Conservation (phyloP, 495 filamentous ascomycete genomes). For the Penicillium samsonianum region DNA sequence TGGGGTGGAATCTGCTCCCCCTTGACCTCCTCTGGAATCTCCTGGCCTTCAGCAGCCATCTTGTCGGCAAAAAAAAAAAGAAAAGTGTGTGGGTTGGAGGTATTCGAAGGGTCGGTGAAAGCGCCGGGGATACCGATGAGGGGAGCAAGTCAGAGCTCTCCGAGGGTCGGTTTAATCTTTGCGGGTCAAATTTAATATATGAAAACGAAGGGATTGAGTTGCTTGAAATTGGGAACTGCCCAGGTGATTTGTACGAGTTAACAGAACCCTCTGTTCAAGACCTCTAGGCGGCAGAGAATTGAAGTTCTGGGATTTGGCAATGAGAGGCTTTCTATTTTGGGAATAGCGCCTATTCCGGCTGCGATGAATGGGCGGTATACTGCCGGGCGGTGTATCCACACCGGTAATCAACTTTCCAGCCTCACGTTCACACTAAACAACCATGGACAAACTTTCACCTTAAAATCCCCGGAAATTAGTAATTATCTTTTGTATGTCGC, state of each 20-base stretch:
- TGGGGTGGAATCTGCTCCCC: conserved; percentile 42
- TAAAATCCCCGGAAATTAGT: no score
- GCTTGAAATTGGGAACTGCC: neutral
- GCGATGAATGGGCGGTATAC: conserved; percentile 8
- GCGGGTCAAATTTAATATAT: neutral
- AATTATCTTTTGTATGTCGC: no score
- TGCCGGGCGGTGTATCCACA: conserved; percentile 4
- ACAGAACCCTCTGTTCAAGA: conserved; percentile 24
- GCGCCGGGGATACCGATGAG: conserved; percentile 15
- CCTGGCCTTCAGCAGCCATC: conserved; percentile 43
- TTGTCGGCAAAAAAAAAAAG: conserved; percentile 15
- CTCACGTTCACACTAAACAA: neutral
- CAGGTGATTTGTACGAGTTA: neutral
- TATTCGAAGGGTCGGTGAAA: conserved; percentile 11
- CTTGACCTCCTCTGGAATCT: conserved; percentile 42
- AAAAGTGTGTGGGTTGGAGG: neutral
- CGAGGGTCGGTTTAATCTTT: conserved; percentile 12
- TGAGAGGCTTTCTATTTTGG: conserved; percentile 28
- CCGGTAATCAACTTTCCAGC: neutral
- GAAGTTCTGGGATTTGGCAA: conserved; percentile 24
- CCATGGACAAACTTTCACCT: no score
- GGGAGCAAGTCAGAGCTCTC: conserved; percentile 20
- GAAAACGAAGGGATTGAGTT: no score
- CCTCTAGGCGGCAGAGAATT: conserved; percentile 20
- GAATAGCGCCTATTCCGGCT: conserved; percentile 32